A percentile compares a stretch with the other conserved stretches of the same genome.
phyloP scores from a whole-genome alignment of 371 early-diverging fungal genomes.

The Blastocladiella emersonii region DNA sequence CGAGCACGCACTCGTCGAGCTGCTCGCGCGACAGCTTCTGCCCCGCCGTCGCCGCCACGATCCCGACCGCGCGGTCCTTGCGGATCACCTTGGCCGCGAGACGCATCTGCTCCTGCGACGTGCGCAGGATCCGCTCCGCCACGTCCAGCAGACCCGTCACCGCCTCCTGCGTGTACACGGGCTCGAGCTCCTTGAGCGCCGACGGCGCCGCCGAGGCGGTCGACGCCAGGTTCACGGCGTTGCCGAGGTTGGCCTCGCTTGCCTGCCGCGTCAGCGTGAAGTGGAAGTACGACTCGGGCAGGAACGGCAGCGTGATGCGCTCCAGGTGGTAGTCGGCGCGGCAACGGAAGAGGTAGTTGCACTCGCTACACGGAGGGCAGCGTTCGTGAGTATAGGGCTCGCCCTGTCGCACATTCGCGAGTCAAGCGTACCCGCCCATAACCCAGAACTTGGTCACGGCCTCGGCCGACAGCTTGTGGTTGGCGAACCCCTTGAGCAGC shows the following conservation, averaged over 20 bases:
- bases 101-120: constrained; percentile 42
- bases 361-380: constrained; percentile 34
- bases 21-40: constrained; percentile 43
- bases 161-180: constrained; percentile 29
- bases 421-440: constrained; percentile 30
- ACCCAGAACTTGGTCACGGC: constrained; percentile 49
- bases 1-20: constrained; percentile 44
- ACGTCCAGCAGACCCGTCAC: constrained; percentile 50
- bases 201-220: not conserved
- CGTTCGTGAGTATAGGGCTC: too few relatives aligned
- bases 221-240: not conserved
- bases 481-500: constrained; percentile 41
- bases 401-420: too few relatives aligned
- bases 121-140: constrained; percentile 42
- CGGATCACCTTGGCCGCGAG: constrained; percentile 43
- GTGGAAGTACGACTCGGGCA: constrained; percentile 26
- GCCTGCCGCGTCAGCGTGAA: not conserved
- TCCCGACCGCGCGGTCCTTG: constrained; percentile 60
- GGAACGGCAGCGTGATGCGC: constrained; percentile 18
- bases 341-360: constrained; percentile 65
- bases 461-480: constrained; percentile 25
- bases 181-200: not conserved
- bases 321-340: constrained; percentile 32
- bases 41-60: constrained; percentile 22
- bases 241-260: not conserved